Percentiles rank a stretch among this genome's conserved stretches.
These are phyloP conservation scores for Helotiales sp. DNA, from an alignment of 2,329 filamentous ascomycete genomes.

Conservation along the genomic window DNA sequence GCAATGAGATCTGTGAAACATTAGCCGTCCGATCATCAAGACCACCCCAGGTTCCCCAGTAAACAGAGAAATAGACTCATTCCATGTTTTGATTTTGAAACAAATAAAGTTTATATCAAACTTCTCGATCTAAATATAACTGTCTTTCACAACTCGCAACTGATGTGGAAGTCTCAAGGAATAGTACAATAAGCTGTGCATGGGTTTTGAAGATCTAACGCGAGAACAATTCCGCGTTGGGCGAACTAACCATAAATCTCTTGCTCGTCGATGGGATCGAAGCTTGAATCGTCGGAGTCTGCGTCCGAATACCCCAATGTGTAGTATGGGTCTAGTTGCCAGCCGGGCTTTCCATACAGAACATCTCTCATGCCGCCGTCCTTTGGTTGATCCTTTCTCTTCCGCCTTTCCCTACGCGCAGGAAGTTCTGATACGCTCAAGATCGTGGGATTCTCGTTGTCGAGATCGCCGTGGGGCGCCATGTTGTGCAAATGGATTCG, in stretches of 20 bases:
- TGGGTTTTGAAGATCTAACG: neutral
- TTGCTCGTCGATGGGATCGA: constrained; percentile 92
- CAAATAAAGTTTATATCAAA: constrained; percentile 5
- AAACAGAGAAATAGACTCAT: constrained; percentile 1
- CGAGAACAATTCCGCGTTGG: neutral
- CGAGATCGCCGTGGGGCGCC: constrained; percentile 33
- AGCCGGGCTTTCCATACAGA: constrained; percentile 31
- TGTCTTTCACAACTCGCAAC: neutral
- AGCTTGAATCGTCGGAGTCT: constrained; percentile 54
- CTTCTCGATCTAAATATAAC: constrained; percentile 5
- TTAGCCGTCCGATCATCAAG: constrained; percentile 34
- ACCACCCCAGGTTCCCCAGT: constrained; percentile 7
- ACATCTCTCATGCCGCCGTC: constrained; percentile 30
- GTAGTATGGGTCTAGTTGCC: constrained; percentile 37
- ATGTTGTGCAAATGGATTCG: neutral
- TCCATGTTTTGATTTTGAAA: constrained; percentile 1
- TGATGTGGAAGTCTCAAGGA: neutral
- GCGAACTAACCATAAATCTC: constrained; percentile 79
- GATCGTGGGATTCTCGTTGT: constrained; percentile 93
- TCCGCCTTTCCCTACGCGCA: constrained; percentile 64
- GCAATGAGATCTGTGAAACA: constrained; percentile 77
- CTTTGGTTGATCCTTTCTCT: constrained; percentile 42
- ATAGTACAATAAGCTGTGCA: neutral
- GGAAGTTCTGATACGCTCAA: constrained; percentile 86
- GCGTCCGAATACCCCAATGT: constrained; percentile 34